Percentiles rank a stretch among this genome's conserved stretches.
Conservation (phyloP, 2,329 filamentous ascomycete genomes). For the Phoma sp. region DNA sequence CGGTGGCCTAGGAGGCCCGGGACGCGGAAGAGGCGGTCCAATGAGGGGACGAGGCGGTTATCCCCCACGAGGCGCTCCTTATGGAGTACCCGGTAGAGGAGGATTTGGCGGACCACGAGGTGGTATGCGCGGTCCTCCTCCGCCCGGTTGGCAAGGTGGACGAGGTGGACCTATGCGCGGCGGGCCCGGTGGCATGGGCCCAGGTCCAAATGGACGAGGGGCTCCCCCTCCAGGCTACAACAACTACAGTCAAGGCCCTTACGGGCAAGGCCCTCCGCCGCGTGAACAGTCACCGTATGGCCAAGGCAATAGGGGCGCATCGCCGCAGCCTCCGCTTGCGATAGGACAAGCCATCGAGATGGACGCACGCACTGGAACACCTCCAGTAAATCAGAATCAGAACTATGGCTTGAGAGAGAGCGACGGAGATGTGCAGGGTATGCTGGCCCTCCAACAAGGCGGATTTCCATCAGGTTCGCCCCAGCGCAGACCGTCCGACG, state of each 20-base stretch:
- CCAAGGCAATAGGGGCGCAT: constrained; percentile 60
- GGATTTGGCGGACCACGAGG: constrained; percentile 46
- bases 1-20: constrained; percentile 44
- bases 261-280: constrained; percentile 39
- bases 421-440: constrained; percentile 74
- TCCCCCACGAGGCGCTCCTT: constrained; percentile 44
- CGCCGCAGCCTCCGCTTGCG: constrained; percentile 49
- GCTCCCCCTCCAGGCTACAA: constrained; percentile 52
- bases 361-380: constrained; percentile 63
- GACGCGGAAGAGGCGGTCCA: constrained; percentile 50
- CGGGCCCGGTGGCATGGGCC: constrained; percentile 39
- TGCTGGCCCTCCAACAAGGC: constrained; percentile 72
- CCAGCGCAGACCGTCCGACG: constrained; percentile 32
- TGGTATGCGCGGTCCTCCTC: constrained; percentile 49
- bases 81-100: constrained; percentile 43
- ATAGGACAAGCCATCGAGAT: constrained; percentile 78
- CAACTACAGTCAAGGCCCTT: constrained; percentile 38
- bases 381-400: constrained; percentile 23
- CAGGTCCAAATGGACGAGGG: constrained; percentile 48
- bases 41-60: constrained; percentile 49
- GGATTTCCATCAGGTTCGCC: constrained; percentile 38
- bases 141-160: constrained; percentile 50
- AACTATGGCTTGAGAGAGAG: constrained; percentile 61
- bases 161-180: constrained; percentile 41
- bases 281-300: constrained; percentile 47